Evolutionary conservation across 2,329 filamentous ascomycete species (phyloP).

Genomic region (Cryphonectria parasitica): DNA sequence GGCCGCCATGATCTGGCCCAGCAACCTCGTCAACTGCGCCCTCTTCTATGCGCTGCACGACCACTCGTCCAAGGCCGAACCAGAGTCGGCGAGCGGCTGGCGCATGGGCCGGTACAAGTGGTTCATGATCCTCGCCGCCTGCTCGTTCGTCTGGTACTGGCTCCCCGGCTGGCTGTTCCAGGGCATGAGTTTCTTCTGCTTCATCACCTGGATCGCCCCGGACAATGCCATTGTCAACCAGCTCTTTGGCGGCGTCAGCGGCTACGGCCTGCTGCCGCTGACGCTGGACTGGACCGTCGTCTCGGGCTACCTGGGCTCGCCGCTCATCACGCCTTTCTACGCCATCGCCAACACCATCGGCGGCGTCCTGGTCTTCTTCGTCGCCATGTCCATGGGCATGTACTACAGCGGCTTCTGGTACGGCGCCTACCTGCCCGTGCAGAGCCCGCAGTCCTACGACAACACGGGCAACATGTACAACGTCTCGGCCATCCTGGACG

Average conservation of each 20-base stretch:
- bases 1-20: slow-evolving; percentile 64
- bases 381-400: slow-evolving; percentile 60
- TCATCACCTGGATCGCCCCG: slow-evolving; percentile 52
- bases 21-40: slow-evolving; percentile 60
- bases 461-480: slow-evolving; percentile 65
- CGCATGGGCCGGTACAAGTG: slow-evolving; percentile 64
- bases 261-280: slow-evolving; percentile 44
- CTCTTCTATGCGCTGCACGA: slow-evolving; percentile 55
- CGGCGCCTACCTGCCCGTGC: slow-evolving; percentile 64
- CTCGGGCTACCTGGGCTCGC: slow-evolving; percentile 54
- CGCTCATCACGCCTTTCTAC: slow-evolving; percentile 56
- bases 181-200: slow-evolving; percentile 48
- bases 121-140: slow-evolving; percentile 61
- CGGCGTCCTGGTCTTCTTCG: slow-evolving; percentile 59
- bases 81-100: slow-evolving; percentile 62
- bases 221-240: slow-evolving; percentile 50
- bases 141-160: slow-evolving; percentile 59
- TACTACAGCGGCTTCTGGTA: slow-evolving; percentile 63
- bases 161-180: slow-evolving; percentile 61
- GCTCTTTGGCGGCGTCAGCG: slow-evolving; percentile 48
- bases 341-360: slow-evolving; percentile 60
- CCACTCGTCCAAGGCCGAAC: slow-evolving; percentile 46
- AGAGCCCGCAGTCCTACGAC: slow-evolving; percentile 65
- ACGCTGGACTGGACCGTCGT: slow-evolving; percentile 47
- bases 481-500: slow-evolving; percentile 61